Evolutionary conservation across 2,329 filamentous ascomycete genomes (phyloP).

Genomic region (Cercospora sesami): DNA sequence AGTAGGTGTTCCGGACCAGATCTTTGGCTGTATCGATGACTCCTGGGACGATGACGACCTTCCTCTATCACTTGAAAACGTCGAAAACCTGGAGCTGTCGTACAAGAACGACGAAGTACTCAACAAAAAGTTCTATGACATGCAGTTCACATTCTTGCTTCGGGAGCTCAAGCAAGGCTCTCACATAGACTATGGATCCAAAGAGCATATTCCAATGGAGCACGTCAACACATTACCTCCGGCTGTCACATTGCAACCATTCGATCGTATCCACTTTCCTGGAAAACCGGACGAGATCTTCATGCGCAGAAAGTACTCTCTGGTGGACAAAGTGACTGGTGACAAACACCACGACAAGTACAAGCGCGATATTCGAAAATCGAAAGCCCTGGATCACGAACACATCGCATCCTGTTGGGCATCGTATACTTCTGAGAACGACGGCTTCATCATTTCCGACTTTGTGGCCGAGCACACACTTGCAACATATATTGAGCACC

Average conservation of each 20-base stretch:
- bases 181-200: conserved; percentile 64
- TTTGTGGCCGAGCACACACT: conserved; percentile 67
- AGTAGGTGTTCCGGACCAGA: conserved; percentile 68
- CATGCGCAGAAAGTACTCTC: conserved; percentile 37
- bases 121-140: conserved; percentile 68
- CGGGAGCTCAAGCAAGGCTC: conserved; percentile 61
- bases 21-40: conserved; percentile 72
- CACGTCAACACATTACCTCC: conserved; percentile 60
- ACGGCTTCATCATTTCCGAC: conserved; percentile 65
- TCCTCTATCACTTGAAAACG: conserved; percentile 65
- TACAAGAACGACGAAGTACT: conserved; percentile 60
- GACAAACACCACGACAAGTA: conserved; percentile 51
- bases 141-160: conserved; percentile 71
- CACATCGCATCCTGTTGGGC: conserved; percentile 71
- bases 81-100: conserved; percentile 63
- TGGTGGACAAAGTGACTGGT: conserved; percentile 35
- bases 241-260: conserved; percentile 49
- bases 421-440: conserved; percentile 66
- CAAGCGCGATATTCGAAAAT: conserved; percentile 59
- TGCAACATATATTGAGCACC: conserved; percentile 64
- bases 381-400: conserved; percentile 62
- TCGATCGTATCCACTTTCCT: conserved; percentile 65
- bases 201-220: conserved; percentile 69
- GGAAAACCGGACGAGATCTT: conserved; percentile 58
- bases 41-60: conserved; percentile 77